phyloP scores from a whole-genome alignment of 1,139 yeast species.

The Pichia sp. region DNA sequence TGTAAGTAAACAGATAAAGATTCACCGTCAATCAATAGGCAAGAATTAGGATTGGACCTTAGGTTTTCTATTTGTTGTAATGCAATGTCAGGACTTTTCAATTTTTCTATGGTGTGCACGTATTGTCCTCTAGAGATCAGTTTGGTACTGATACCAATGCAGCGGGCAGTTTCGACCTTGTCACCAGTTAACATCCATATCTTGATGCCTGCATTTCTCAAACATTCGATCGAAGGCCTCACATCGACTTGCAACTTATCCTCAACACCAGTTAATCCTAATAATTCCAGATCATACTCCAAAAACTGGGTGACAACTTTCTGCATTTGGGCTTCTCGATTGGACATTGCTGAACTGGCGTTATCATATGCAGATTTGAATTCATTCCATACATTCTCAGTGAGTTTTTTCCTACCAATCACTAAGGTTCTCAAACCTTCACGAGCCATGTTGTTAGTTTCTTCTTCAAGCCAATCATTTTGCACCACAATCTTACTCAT shows the following conservation, averaged over 20 bases:
- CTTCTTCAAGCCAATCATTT: slow-evolving; percentile 97
- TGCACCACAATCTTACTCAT: slow-evolving; percentile 80
- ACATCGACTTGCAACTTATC: slow-evolving; percentile 90
- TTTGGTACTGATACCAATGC: slow-evolving; percentile 93
- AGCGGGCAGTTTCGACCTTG: slow-evolving; percentile 95
- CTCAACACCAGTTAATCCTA: slow-evolving; percentile 96
- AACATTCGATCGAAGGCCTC: slow-evolving; percentile 82
- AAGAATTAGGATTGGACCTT: slow-evolving; percentile 60
- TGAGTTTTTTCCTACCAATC: slow-evolving; percentile 73
- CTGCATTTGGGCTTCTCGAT: slow-evolving; percentile 73
- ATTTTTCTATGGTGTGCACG: slow-evolving; percentile 77
- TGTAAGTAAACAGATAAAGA: slow-evolving; percentile 69
- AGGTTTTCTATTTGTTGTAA: slow-evolving; percentile 70
- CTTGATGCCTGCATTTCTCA: slow-evolving; percentile 93
- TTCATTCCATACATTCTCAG: slow-evolving; percentile 49
- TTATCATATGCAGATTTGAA: slow-evolving; percentile 62
- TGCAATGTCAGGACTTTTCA: slow-evolving; percentile 59
- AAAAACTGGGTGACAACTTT: slow-evolving; percentile 61
- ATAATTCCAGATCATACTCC: slow-evolving; percentile 78
- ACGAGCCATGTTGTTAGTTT: slow-evolving; percentile 95
- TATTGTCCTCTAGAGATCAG: slow-evolving; percentile 90
- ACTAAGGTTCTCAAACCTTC: slow-evolving; percentile 96
- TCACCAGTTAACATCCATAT: slow-evolving; percentile 99
- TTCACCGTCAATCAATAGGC: slow-evolving; percentile 91
- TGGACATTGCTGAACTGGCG: slow-evolving; percentile 74